A percentile compares a stretch with the other conserved stretches of the same genome.
Conservation (phyloP, 1,284 basidiomycete species). For the Fomitopsis betulina region DNA sequence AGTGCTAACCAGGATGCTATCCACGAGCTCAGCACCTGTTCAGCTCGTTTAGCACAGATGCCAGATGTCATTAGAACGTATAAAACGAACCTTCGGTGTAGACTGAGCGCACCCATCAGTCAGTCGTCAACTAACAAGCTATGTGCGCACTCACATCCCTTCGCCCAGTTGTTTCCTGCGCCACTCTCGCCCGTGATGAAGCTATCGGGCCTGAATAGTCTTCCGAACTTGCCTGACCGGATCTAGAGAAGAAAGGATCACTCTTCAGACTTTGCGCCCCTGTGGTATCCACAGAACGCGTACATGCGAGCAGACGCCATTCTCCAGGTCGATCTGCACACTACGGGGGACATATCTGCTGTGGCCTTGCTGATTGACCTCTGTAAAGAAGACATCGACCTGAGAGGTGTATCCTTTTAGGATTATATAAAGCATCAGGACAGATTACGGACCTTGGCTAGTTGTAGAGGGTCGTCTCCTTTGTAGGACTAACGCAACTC, state of each 20-base stretch:
- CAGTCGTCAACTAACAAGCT: not conserved
- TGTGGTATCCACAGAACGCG: slow-evolving; percentile 2
- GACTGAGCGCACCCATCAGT: slow-evolving; percentile 35
- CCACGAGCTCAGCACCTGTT: slow-evolving; percentile 87
- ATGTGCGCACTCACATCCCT: slow-evolving; percentile 64
- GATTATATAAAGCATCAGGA: not conserved
- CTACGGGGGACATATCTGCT: slow-evolving; percentile 91
- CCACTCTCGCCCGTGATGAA: slow-evolving; percentile 72
- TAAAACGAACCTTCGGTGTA: slow-evolving; percentile 75
- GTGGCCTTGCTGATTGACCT: slow-evolving; percentile 41
- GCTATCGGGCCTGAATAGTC: slow-evolving; percentile 86
- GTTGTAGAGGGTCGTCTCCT: slow-evolving; percentile 43
- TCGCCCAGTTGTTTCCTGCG: slow-evolving; percentile 94
- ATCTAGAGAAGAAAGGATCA: slow-evolving; percentile 36
- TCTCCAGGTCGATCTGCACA: slow-evolving; percentile 87
- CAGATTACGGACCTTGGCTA: slow-evolving; percentile 35
- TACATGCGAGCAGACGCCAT: slow-evolving; percentile 83
- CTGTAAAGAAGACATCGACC: slow-evolving; percentile 73
- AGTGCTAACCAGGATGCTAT: slow-evolving; percentile 65
- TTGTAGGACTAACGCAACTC: slow-evolving; percentile 35
- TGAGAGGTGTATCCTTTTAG: slow-evolving; percentile 22
- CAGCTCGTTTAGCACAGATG: not conserved
- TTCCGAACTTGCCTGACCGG: slow-evolving; percentile 63
- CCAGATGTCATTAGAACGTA: not conserved
- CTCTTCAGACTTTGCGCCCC: not conserved